These are phyloP conservation scores for Solanum ossicruentum DNA, from an alignment of 257 asterid species.

Conservation along the genomic window DNA sequence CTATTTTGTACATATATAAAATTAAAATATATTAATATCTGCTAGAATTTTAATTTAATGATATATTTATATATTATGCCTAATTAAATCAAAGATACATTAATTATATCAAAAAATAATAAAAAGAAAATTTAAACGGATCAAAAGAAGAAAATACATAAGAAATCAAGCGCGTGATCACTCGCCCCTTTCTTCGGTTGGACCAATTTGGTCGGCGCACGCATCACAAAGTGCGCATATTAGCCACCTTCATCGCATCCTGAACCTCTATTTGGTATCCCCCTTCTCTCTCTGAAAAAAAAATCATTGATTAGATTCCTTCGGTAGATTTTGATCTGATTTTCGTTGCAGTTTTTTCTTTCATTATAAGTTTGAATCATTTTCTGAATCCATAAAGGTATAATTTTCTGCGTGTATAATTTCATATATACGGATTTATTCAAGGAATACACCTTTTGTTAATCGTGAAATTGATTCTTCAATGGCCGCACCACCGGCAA, in stretches of 20 bases:
- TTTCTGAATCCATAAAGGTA: not conserved
- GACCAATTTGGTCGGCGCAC: not conserved
- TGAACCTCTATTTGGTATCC: not conserved
- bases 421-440: not conserved
- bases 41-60: no score
- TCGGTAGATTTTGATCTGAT: not conserved
- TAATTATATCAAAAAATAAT: no score
- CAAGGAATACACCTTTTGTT: not conserved
- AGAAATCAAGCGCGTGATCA: not conserved
- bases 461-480: not conserved
- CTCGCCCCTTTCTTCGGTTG: not conserved
- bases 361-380: not conserved
- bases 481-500: conserved; percentile 20
- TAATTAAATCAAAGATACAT: no score
- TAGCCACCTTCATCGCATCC: not conserved
- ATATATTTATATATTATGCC: no score
- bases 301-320: not conserved
- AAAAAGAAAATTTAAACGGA: not conserved
- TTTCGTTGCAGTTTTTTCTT: not conserved
- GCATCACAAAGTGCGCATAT: not conserved
- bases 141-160: no score
- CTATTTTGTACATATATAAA: no score
- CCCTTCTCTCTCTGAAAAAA: not conserved
- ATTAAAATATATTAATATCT: no score
- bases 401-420: not conserved